Percentiles rank a stretch among this genome's conserved stretches.
Evolutionary conservation across 441 rosid species (phyloP).

Genomic region (Jatropha podagrica): DNA sequence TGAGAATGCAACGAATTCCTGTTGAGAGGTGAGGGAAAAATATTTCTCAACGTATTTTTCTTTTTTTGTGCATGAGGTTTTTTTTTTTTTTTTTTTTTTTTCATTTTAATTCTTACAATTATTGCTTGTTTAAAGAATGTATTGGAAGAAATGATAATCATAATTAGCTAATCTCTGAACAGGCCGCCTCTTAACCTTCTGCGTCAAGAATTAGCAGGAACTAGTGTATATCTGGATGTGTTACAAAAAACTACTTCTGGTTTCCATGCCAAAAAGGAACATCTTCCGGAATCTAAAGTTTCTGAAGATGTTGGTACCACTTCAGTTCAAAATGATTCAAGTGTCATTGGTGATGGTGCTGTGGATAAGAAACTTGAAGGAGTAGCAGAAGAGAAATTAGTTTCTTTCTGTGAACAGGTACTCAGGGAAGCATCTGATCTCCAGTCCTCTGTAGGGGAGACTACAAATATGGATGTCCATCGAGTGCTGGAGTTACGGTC

Average conservation of each 20-base stretch:
- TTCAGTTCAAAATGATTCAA: constrained; percentile 29
- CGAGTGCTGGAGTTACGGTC: constrained; percentile 91
- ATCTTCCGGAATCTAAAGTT: constrained; percentile 32
- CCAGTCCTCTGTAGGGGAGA: constrained; percentile 79
- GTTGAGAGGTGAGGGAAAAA: constrained; percentile 64
- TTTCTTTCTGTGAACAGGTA: constrained; percentile 88
- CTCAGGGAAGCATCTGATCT: constrained; percentile 88
- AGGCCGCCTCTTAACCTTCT: constrained; percentile 97
- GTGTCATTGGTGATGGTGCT: constrained; percentile 21
- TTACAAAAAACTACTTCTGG: constrained; percentile 82
- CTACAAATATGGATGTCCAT: constrained; percentile 86
- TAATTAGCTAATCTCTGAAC: constrained; percentile 30
- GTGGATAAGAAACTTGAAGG: constrained; percentile 62
- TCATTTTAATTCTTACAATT: background rate
- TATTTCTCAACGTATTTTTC: constrained; percentile 6
- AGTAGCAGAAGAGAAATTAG: constrained; percentile 84
- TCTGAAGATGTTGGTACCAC: constrained; percentile 31
- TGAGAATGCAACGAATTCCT: constrained; percentile 82
- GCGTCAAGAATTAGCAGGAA: constrained; percentile 93
- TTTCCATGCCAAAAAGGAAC: constrained; percentile 30
- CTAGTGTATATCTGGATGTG: constrained; percentile 83
- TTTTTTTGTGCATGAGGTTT: background rate
- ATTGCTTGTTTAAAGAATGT: background rate
- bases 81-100: background rate
- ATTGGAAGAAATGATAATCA: constrained; percentile 11